A percentile compares a stretch with the other conserved stretches of the same genome.
Conservation (phyloP, 1,284 basidiomycete genomes). For the Boletus nobilissimus region DNA sequence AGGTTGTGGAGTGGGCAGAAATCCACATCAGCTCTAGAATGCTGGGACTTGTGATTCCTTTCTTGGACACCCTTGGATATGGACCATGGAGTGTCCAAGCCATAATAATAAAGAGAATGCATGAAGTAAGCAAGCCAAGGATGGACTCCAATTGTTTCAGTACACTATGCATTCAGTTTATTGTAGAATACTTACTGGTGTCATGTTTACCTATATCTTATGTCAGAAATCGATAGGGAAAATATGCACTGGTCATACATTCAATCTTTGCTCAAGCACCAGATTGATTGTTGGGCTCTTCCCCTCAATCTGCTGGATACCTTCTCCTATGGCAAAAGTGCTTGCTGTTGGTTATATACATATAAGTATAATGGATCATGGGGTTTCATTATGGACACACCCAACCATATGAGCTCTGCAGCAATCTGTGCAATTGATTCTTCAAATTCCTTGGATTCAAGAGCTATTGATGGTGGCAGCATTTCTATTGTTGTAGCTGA, state of each 20-base stretch:
- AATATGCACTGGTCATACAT: slow-evolving; percentile 23
- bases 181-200: not conserved
- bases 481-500: not conserved
- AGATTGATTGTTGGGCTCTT: not conserved
- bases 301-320: not conserved
- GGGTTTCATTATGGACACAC: slow-evolving; percentile 4
- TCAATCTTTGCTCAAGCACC: slow-evolving; percentile 22
- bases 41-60: not conserved
- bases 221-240: not conserved
- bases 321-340: not conserved
- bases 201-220: slow-evolving; percentile 2
- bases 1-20: not conserved
- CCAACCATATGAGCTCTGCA: slow-evolving; percentile 29
- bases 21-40: not conserved
- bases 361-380: not conserved
- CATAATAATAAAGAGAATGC: not conserved
- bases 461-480: not conserved
- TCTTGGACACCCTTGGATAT: not conserved
- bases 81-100: not conserved
- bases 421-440: slow-evolving; percentile 13
- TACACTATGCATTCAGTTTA: too few relatives aligned
- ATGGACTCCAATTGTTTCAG: not conserved
- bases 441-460: not conserved
- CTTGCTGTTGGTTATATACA: not conserved
- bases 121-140: slow-evolving; percentile 20